Base-by-base conservation (phyloP, 768 basidiomycete genomes). In the Auriscalpium microsporum region DNA sequence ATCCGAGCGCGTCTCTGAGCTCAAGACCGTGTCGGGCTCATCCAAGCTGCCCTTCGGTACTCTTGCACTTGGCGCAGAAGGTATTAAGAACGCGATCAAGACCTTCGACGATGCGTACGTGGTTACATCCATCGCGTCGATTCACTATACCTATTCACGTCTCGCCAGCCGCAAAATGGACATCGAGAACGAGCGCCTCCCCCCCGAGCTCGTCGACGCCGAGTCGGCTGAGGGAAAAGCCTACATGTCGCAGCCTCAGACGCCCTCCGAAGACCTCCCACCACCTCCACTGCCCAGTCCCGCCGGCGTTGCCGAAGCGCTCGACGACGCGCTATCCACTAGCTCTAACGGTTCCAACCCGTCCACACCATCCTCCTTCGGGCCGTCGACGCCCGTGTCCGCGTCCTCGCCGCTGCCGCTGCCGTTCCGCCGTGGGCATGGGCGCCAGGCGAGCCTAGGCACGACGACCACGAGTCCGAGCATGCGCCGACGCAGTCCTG, bases 181-280 rank as follows among this genome's bases (percentile, higher is more conserved):
- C 75, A 97, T 98, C 62, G 95, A 98, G 72, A 98, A 98, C 72
- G 96, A 99, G 71, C 87, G 94, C 36, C 76, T 98, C 16, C 96
- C 95, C 2, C 95, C 95, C 2, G 93, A 97, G 13, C 78, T 99
- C 16, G 87, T 92, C 67, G 94, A 97, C 64, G 86, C 83, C 7
- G 73, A 79, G 59, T 85, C 82, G 10, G 80, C 80, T 60, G 84
- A 87, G 70, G 86, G 83, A 53, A 82, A 79, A 59, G 82, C 85
- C 7, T 79, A 68, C 47, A 64, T 71, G 19, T 88, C 54, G 59
- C 65, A 49, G 16, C 86, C 89, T 0, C 71, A 76, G 10, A 80
- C 84, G 0, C 81, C 86, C 1, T 72, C 72, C 10, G 86, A 84
- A 47, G 68, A 65, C 13, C 14, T 35, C 8, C 60, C 65, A 19